These are phyloP conservation scores for Phaffomyces opuntiae DNA, from an alignment of 805 yeast genomes.

Conservation along the genomic window DNA sequence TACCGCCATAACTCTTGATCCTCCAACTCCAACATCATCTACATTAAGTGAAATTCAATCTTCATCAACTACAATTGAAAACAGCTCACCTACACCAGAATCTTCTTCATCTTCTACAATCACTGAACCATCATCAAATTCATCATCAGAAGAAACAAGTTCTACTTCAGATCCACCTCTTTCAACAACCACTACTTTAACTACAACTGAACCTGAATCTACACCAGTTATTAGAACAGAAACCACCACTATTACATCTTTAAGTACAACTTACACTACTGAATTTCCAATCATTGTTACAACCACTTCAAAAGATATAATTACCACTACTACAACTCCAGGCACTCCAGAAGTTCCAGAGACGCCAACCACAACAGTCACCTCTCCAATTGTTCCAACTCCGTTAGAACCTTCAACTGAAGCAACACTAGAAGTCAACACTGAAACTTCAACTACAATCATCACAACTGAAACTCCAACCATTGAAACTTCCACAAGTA, in stretches of 20 bases:
- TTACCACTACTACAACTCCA: neutral
- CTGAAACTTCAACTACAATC: no score
- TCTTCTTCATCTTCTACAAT: neutral
- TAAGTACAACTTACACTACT: neutral
- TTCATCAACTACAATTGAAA: neutral
- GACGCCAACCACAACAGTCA: neutral
- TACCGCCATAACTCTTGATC: neutral
- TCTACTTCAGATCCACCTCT: neutral
- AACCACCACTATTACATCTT: neutral
- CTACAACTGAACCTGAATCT: neutral
- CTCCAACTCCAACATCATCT: neutral
- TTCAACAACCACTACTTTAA: neutral
- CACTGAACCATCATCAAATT: no score
- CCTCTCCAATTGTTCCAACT: neutral
- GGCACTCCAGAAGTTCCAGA: neutral
- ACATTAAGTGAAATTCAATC: neutral
- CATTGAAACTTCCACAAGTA: neutral
- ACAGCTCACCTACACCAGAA: neutral
- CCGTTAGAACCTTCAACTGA: neutral
- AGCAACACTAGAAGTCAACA: neutral
- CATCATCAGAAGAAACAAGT: no score
- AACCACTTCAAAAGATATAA: neutral
- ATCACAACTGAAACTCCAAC: neutral
- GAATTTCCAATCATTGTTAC: neutral
- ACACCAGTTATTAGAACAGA: neutral